These are phyloP conservation scores for Epichloe elymi DNA, from an alignment of 2,329 filamentous ascomycete genomes.

Conservation along the genomic window DNA sequence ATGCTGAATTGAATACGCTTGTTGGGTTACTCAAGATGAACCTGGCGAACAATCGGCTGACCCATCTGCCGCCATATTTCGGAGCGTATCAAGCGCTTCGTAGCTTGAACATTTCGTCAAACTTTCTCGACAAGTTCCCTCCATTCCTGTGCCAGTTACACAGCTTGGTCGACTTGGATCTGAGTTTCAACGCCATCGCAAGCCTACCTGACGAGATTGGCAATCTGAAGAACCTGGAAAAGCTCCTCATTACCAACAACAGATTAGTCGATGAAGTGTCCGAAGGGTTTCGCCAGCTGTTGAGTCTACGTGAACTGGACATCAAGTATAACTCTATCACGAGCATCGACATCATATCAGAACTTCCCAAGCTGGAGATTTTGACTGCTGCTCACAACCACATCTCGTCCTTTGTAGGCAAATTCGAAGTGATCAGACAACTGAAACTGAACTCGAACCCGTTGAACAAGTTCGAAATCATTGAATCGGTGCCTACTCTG, in stretches of 20 bases:
- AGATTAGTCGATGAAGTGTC: constrained; percentile 66
- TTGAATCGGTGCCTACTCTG: constrained; percentile 61
- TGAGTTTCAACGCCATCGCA: constrained; percentile 90
- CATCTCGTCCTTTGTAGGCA: constrained; percentile 78
- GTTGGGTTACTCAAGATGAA: constrained; percentile 75
- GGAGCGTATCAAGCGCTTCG: constrained; percentile 65
- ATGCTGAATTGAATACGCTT: constrained; percentile 67
- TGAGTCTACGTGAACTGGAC: constrained; percentile 78
- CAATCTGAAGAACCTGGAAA: constrained; percentile 65
- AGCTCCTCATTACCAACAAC: constrained; percentile 93
- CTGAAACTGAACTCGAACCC: constrained; percentile 91
- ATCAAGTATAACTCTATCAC: constrained; percentile 85
- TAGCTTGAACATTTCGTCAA: constrained; percentile 85
- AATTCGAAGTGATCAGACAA: constrained; percentile 72
- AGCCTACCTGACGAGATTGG: constrained; percentile 67
- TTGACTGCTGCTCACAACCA: constrained; percentile 85
- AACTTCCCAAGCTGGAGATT: constrained; percentile 75
- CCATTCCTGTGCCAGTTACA: constrained; percentile 70
- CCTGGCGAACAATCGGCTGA: constrained; percentile 83
- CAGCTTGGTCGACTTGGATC: constrained; percentile 79
- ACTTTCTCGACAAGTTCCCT: constrained; percentile 76
- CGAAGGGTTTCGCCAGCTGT: constrained; percentile 55
- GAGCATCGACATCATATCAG: constrained; percentile 75
- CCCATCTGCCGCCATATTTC: constrained; percentile 68
- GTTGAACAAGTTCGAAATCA: constrained; percentile 83